Base-by-base conservation (phyloP, 2,329 filamentous ascomycete genomes). In the Diatrype stigma region DNA sequence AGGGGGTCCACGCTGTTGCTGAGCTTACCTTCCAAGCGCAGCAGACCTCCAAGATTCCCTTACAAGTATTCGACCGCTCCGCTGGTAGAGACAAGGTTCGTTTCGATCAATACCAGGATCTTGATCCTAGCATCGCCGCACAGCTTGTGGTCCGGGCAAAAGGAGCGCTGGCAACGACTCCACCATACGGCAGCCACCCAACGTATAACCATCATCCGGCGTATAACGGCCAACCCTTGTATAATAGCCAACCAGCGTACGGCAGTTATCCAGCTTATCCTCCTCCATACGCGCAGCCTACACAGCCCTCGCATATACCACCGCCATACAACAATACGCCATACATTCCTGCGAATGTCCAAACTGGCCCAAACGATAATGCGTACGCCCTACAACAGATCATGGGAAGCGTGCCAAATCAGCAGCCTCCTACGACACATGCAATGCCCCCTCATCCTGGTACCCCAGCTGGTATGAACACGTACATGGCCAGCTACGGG, bases 1-100 rank as follows among this genome's bases (percentile, higher is more conserved):
- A 97, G 68, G 93, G 94, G 17, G 93, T 96, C 1, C 80, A 89
- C 47, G 93, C 88, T 8, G 88, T 96, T 14, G 84, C 90, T 5
- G 86, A 90, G 60, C 79, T 97, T 14, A 85, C 88, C 53, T 76
- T 83, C 47, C 75, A 78, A 44, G 82, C 89, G 21, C 87, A 96
- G 62, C 75, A 78, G 32, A 79, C 79, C 2, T 84, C 85, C 56
- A 91, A 86, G 64, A 87, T 97, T 47, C 82, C 88, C 0, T 73
- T 96, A 3, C 89, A 93, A 60, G 82, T 96, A 6, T 96, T 96
- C 63, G 88, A 96, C 69, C 86, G 91, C 23, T 86, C 83, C 38
- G 79, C 77, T 10, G 89, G 89, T n/a, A 75, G 77, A 17, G 82
- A 82, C 60, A 91, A 89, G 57, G 85, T 95, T 52, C 83, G 85